Conservation (phyloP, 176 grass and related monocot genomes). For the bread wheat (Triticum aestivum) region IWGSC_CS_RefSeq_v2.1 NC_057796.1:52646997-52647496, state of each 20-base stretch:
- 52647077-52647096: neutral
- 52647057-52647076: conserved; percentile 17
- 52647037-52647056: conserved; percentile 38
- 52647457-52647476: conserved; percentile 91
- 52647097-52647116: neutral
- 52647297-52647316: neutral
- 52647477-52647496: conserved; percentile 55
- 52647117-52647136: neutral
- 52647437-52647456: conserved; percentile 85
- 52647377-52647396: conserved; percentile 90
- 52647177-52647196: neutral
- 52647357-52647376: conserved; percentile 88
- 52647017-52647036: conserved; percentile 93
- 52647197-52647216: neutral
- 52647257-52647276: neutral
- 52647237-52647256: neutral
- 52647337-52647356: conserved; percentile 63
- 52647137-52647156: neutral
- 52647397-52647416: conserved; percentile 83
- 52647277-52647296: neutral
- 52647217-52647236: neutral
- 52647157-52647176: neutral
- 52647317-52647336: neutral
- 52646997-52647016: conserved; percentile 90
- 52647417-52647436: conserved; percentile 87